phyloP scores from a whole-genome alignment of 495 filamentous ascomycete species.

The Apiosordaria backusii region DNA sequence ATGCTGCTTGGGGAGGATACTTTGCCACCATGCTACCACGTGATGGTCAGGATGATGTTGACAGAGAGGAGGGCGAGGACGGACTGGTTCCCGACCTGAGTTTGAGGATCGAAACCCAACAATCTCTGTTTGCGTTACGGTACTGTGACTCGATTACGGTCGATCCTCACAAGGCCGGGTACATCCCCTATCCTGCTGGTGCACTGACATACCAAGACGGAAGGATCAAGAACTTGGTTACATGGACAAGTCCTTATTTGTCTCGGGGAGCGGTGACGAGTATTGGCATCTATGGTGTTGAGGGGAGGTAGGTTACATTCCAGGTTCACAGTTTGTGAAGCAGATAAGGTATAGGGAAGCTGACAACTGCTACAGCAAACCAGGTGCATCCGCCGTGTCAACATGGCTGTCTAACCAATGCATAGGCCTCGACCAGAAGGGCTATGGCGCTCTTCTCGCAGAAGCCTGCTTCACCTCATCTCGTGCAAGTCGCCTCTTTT shows the following conservation, averaged over 20 bases:
- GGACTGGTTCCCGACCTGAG: conserved; percentile 33
- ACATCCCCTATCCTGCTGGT: conserved; percentile 49
- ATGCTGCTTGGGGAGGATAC: conserved; percentile 52
- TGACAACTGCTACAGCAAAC: conserved; percentile 18
- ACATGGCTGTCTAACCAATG: conserved; percentile 41
- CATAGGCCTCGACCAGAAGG: conserved; percentile 37
- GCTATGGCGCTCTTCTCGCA: conserved; percentile 40
- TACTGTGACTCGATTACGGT: conserved; percentile 45
- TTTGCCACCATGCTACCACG: conserved; percentile 43
- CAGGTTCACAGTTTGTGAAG: not conserved
- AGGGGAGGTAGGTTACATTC: conserved; percentile 36
- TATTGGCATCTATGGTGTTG: conserved; percentile 46
- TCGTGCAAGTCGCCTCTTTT: conserved; percentile 24
- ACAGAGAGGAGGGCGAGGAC: conserved; percentile 21
- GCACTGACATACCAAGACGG: conserved; percentile 45
- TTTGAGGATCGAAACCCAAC: conserved; percentile 34
- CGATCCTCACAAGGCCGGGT: conserved; percentile 49
- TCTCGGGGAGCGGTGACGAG: conserved; percentile 31
- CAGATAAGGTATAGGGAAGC: too few relatives aligned
- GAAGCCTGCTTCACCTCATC: conserved; percentile 39
- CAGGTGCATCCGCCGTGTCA: conserved; percentile 43
- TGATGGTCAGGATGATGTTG: conserved; percentile 12
- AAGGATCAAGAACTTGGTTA: conserved; percentile 44
- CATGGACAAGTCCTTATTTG: conserved; percentile 46
- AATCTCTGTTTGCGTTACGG: conserved; percentile 35